Evolutionary conservation across 2,329 filamentous ascomycete species (phyloP), one percentile per base, ranked within the genome.

Genomic region (Claviceps digitariae): DNA sequence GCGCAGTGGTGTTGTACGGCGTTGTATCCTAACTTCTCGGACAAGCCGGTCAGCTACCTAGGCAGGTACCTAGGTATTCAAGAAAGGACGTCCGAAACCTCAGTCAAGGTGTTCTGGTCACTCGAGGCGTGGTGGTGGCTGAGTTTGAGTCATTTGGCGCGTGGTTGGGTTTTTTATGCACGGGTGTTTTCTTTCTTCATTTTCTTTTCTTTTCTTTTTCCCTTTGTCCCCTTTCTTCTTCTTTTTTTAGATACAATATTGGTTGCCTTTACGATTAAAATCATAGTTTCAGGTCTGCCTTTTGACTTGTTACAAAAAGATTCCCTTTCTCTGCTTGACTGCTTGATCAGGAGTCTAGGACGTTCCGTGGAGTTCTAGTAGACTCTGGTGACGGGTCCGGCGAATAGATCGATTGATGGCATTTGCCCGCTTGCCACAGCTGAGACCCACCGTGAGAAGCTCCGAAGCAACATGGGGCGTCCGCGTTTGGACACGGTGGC

Each of bases 401-500:
- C 36, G 36, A 38, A 38, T 38, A 38, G 36, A 38, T 36, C 10
- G 4, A 36, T 36, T 13, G 2, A 36, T 38, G 36, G 36, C 17
- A n/a, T n/a, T n/a, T n/a, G 36, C 36, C 6, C 36, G 7, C 36
- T 38, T n/a, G 15, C 5, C 15, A 38, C 36, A 38, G 13, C 12
- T 23, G 21, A 17, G 21, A 27, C 43, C 43, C 43, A 27, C 43
- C 8, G 13, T 15, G 8, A 25, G 23, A 38, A 38, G 36, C 36
- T 40, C 43, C 23, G 44, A 52, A 52, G 44, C 44, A 53, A 29
- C 27, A 40, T 6, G 36, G 50, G 46, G 34, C 48, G 38, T 41
- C 36, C 41, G 31, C 48, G 13, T 38, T 51, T 25, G 53, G 41
- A 50, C 48, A 55, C 50, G 17, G 54, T 55, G 55, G 53, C 57